Percentiles rank a stretch among this genome's conserved stretches.
phyloP scores from a whole-genome alignment of 768 basidiomycete species.

The Hygrophorus russula region DNA sequence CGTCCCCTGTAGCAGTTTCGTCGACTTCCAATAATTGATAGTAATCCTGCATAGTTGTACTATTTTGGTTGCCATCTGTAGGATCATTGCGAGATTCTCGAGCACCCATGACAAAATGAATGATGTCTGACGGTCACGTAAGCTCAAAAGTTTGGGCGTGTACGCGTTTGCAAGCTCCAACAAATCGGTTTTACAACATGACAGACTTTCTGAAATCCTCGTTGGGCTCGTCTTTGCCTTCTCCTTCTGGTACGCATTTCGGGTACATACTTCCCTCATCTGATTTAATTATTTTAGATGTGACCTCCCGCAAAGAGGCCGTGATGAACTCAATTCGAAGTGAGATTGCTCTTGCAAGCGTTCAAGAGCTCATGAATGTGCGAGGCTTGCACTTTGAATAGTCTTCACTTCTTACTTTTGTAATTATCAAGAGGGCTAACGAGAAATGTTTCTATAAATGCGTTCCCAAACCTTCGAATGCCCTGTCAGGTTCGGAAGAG shows the following conservation, averaged over 20 bases:
- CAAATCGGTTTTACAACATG: slow-evolving; percentile 23
- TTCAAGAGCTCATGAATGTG: slow-evolving; percentile 76
- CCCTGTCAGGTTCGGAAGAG: slow-evolving; percentile 64
- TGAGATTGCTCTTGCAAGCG: slow-evolving; percentile 64
- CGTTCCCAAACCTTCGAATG: slow-evolving; percentile 60
- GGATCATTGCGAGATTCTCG: slow-evolving; percentile 38
- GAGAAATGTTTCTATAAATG: slow-evolving; percentile 75
- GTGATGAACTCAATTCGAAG: slow-evolving; percentile 54
- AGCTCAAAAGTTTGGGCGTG: slow-evolving; percentile 1
- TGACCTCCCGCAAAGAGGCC: slow-evolving; percentile 36
- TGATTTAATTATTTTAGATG: slow-evolving; percentile 20
- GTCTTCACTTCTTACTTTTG: background rate
- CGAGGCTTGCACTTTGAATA: slow-evolving; percentile 9
- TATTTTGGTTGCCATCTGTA: background rate
- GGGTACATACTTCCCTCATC: background rate
- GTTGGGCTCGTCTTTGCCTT: slow-evolving; percentile 15
- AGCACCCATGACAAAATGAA: slow-evolving; percentile 45
- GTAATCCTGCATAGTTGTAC: slow-evolving; percentile 42
- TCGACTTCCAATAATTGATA: slow-evolving; percentile 74
- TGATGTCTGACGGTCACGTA: background rate
- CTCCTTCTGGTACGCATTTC: slow-evolving; percentile 19
- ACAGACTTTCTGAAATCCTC: slow-evolving; percentile 41
- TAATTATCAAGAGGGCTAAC: slow-evolving; percentile 49
- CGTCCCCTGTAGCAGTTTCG: slow-evolving; percentile 74
- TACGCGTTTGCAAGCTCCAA: too few species aligned